These are phyloP conservation scores for Beauveria sp. DNA, from an alignment of 2,329 filamentous ascomycete genomes.

Conservation along the genomic window DNA sequence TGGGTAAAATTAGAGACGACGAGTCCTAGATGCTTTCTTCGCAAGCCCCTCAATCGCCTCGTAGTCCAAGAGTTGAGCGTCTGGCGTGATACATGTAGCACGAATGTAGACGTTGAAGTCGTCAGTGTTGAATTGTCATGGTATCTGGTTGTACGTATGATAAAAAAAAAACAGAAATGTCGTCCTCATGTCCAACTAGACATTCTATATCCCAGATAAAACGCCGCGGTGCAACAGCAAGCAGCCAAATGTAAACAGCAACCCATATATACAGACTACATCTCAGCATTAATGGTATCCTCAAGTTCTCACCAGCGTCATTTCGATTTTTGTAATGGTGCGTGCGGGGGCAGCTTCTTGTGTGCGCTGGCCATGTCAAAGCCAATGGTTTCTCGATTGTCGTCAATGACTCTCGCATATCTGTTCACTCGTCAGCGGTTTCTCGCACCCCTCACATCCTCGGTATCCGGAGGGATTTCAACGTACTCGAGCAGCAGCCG, in stretches of 20 bases:
- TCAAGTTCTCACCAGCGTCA: not conserved
- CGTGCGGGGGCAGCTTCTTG: conserved; percentile 16
- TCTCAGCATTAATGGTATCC: not conserved
- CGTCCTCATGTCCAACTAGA: not conserved
- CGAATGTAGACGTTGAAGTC: not conserved
- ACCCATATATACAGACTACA: not conserved
- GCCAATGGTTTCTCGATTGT: conserved; percentile 52
- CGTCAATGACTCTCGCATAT: conserved; percentile 58
- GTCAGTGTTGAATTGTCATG: not conserved
- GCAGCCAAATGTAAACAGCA: not conserved
- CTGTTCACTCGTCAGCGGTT: conserved; percentile 24
- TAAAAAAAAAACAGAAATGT: not conserved
- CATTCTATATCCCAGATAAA: not conserved
- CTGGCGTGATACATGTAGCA: not conserved
- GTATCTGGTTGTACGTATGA: not conserved
- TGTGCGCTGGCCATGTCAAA: conserved; percentile 30
- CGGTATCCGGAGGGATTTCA: not conserved
- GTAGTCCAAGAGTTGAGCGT: not conserved
- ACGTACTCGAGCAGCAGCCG: conserved; percentile 61
- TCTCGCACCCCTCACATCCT: no score
- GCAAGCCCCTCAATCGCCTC: not conserved
- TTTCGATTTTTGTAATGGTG: not conserved
- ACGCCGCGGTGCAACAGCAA: not conserved
- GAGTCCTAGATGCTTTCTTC: not conserved
- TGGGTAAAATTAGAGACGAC: not conserved